Conservation (phyloP, 2,329 filamentous ascomycete species). For the Leptographium galeiforme region DNA sequence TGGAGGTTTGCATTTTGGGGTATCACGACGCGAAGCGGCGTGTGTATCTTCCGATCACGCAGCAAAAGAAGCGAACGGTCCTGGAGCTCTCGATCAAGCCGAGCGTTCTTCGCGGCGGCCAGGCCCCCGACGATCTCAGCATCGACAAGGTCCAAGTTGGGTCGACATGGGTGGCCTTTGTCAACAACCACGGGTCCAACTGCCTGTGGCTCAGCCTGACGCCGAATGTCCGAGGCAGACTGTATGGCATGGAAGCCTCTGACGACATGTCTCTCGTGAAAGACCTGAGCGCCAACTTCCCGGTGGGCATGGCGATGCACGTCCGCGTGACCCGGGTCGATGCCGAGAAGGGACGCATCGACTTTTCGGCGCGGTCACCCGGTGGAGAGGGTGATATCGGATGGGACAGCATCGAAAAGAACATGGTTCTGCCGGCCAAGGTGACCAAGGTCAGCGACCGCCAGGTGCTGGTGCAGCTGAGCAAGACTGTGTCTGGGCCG, state of each 20-base stretch:
- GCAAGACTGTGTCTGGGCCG: slow-evolving; percentile 64
- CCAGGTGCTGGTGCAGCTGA: slow-evolving; percentile 74
- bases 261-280: slow-evolving; percentile 72
- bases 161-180: slow-evolving; percentile 63
- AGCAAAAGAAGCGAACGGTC: slow-evolving; percentile 67
- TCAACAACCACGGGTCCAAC: slow-evolving; percentile 76
- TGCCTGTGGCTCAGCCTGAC: slow-evolving; percentile 85
- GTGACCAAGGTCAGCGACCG: slow-evolving; percentile 78
- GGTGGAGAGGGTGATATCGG: slow-evolving; percentile 44
- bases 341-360: slow-evolving; percentile 57
- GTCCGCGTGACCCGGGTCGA: slow-evolving; percentile 69
- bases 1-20: slow-evolving; percentile 68
- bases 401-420: slow-evolving; percentile 59
- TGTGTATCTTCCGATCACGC: slow-evolving; percentile 80
- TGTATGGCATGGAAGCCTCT: slow-evolving; percentile 71
- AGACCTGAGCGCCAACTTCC: slow-evolving; percentile 68
- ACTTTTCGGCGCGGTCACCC: slow-evolving; percentile 62
- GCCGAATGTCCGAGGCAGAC: slow-evolving; percentile 72
- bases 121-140: slow-evolving; percentile 38
- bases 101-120: slow-evolving; percentile 40
- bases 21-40: slow-evolving; percentile 84
- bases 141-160: slow-evolving; percentile 62
- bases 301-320: slow-evolving; percentile 75
- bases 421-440: slow-evolving; percentile 69
- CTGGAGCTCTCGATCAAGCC: slow-evolving; percentile 79